A percentile compares a stretch with the other conserved stretches of the same genome.
phyloP scores from a whole-genome alignment of 306 rosid species.

The Dryas drummondii region DNA sequence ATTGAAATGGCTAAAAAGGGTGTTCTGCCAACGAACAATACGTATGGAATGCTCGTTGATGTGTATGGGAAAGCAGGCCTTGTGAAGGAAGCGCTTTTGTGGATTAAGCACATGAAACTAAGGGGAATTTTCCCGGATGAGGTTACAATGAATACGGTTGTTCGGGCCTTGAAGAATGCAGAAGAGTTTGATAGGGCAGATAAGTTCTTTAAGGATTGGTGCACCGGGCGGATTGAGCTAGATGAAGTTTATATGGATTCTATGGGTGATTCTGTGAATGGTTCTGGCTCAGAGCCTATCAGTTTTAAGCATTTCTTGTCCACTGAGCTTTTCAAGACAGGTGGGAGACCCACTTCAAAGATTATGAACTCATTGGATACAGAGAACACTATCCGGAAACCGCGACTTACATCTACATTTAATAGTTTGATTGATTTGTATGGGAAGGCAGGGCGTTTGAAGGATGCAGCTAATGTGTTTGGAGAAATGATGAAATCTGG shows the following conservation, averaged over 20 bases:
- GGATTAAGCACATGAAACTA: conserved; percentile 79
- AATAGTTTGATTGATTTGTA: conserved; percentile 82
- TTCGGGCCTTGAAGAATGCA: conserved; percentile 77
- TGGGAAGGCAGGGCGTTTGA: conserved; percentile 80
- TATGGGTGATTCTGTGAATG: conserved; percentile 26
- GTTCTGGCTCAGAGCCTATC: conserved; percentile 44
- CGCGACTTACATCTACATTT: conserved; percentile 64
- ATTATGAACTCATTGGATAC: conserved; percentile 1
- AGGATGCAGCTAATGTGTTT: conserved; percentile 80
- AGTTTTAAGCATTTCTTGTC: conserved; percentile 79
- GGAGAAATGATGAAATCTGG: conserved; percentile 82
- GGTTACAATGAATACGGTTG: conserved; percentile 82
- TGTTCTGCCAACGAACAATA: conserved; percentile 62
- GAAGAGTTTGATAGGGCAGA: conserved; percentile 70
- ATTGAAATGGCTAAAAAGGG: conserved; percentile 68
- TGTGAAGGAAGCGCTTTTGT: conserved; percentile 73
- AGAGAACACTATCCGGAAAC: conserved; percentile 42
- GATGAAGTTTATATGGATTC: conserved; percentile 69
- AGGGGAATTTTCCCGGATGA: conserved; percentile 81
- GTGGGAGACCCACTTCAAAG: conserved; percentile 51
- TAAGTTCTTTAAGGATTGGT: conserved; percentile 76
- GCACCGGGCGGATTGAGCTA: conserved; percentile 59
- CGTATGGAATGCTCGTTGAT: conserved; percentile 79
- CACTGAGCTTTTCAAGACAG: conserved; percentile 85
- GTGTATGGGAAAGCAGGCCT: conserved; percentile 85